phyloP scores from a whole-genome alignment of 2,329 filamentous ascomycete species.

The Neonectria coccinea region DNA sequence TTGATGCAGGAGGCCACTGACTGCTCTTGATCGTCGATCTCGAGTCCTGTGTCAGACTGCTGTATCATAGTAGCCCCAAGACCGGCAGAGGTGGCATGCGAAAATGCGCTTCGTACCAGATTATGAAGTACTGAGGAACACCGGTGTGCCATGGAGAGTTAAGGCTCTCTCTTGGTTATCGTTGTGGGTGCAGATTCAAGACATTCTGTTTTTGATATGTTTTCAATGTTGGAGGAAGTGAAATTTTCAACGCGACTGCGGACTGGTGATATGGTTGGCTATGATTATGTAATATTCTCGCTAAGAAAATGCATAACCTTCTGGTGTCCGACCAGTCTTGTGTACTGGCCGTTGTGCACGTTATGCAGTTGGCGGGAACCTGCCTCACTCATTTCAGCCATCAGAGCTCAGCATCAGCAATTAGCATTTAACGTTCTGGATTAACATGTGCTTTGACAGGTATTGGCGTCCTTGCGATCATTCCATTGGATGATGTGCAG shows the following conservation, averaged over 20 bases:
- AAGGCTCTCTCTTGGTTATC: background rate
- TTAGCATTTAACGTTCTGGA: background rate
- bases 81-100: background rate
- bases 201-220: background rate
- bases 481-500: background rate
- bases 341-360: too few species aligned
- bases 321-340: too few species aligned
- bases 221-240: slow-evolving; percentile 11
- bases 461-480: background rate
- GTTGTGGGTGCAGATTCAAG: background rate
- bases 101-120: background rate
- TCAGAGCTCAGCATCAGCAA: background rate
- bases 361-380: background rate
- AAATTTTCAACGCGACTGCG: slow-evolving; percentile 32
- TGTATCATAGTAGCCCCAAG: background rate
- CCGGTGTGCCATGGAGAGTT: slow-evolving; percentile 5
- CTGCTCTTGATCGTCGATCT: slow-evolving; percentile 7
- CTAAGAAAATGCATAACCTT: background rate
- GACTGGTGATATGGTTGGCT: slow-evolving; percentile 23
- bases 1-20: background rate
- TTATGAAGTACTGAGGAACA: slow-evolving; percentile 3
- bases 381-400: background rate
- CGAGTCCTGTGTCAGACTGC: background rate
- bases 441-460: background rate
- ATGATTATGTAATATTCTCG: slow-evolving; percentile 37